Conservation (phyloP, 176 grass and related monocot genomes). For the Oryza australiensis region DNA sequence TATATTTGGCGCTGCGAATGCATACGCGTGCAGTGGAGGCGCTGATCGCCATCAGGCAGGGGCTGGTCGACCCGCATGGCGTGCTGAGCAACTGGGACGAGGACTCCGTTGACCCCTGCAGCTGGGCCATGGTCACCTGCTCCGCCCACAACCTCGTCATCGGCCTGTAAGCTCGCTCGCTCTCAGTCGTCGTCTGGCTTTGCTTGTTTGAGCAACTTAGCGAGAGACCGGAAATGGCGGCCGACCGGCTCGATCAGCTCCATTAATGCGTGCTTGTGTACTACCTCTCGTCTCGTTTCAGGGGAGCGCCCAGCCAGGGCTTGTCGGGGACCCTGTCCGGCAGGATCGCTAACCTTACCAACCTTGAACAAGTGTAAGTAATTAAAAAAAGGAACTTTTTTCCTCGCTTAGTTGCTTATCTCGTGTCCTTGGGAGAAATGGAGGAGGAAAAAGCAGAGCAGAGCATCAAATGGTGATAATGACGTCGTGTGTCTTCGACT, state of each 20-base stretch:
- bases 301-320: constrained; percentile 90
- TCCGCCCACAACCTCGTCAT: constrained; percentile 88
- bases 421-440: background rate
- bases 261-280: background rate
- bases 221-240: background rate
- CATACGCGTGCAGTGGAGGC: constrained; percentile 74
- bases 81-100: constrained; percentile 92
- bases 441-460: background rate
- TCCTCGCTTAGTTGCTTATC: background rate
- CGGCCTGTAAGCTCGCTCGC: constrained; percentile 63
- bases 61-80: constrained; percentile 76
- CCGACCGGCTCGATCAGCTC: background rate
- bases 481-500: background rate
- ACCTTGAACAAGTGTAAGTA: constrained; percentile 92
- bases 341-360: constrained; percentile 81
- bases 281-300: constrained; percentile 26
- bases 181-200: background rate
- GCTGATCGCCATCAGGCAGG: constrained; percentile 76
- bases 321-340: constrained; percentile 73
- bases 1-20: background rate
- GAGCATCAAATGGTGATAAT: too few species aligned
- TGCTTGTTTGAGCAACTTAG: background rate
- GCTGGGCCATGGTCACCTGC: constrained; percentile 99
- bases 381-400: background rate
- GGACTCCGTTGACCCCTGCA: constrained; percentile 95